phyloP scores from a whole-genome alignment of 805 yeast species.

The Barnettozyma siamensis region DNA sequence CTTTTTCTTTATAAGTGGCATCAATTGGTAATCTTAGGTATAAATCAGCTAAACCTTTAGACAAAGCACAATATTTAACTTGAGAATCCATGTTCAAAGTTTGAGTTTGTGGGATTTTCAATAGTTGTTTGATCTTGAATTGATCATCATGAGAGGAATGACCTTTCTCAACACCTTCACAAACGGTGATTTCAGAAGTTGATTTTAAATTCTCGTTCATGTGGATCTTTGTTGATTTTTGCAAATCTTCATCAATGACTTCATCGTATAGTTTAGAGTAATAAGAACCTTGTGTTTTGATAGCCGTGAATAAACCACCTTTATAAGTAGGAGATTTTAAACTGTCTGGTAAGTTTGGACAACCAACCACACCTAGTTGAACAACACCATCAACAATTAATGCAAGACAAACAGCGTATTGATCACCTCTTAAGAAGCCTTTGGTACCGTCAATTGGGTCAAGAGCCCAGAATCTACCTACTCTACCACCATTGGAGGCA shows the following conservation, averaged over 20 bases:
- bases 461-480: conserved; percentile 90
- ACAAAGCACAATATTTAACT: conserved; percentile 88
- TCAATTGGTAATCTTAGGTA: conserved; percentile 84
- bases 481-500: conserved; percentile 66
- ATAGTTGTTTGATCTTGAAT: conserved; percentile 55
- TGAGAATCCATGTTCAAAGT: conserved; percentile 88
- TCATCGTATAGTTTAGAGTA: conserved; percentile 30
- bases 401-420: conserved; percentile 93
- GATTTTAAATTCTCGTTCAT: conserved; percentile 45
- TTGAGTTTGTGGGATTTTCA: conserved; percentile 54
- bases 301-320: conserved; percentile 77
- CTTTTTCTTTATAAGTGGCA: conserved; percentile 77
- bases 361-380: conserved; percentile 89
- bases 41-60: conserved; percentile 89
- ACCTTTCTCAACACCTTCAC: conserved; percentile 93
- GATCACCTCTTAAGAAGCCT: conserved; percentile 94
- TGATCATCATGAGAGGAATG: conserved; percentile 92
- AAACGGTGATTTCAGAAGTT: conserved; percentile 53
- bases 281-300: conserved; percentile 62
- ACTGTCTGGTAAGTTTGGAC: conserved; percentile 74
- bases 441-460: conserved; percentile 99
- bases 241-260: conserved; percentile 33
- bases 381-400: conserved; percentile 81
- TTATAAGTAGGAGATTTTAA: conserved; percentile 31
- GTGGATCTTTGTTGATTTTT: conserved; percentile 30